Conservation (phyloP, 75 land plant species). For the Isoetes taiwanensis region DNA sequence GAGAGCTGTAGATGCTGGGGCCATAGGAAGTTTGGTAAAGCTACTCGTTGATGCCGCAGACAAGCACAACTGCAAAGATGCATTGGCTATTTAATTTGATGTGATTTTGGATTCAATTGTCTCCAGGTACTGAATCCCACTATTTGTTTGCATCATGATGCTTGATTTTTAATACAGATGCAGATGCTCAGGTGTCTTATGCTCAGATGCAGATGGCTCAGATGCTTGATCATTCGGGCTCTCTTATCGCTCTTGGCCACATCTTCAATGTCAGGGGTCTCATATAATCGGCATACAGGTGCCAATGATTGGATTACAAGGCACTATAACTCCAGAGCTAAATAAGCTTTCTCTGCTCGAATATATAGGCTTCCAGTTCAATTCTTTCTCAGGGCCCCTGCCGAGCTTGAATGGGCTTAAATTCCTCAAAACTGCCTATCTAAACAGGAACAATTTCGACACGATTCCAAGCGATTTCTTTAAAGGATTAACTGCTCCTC, state of each 20-base stretch:
- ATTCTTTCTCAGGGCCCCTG: conserved; percentile 38
- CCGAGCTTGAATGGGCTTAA: conserved; percentile 58
- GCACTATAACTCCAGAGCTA: conserved; percentile 42
- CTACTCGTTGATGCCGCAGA: no score
- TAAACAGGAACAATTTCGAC: conserved; percentile 43
- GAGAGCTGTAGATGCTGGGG: no score
- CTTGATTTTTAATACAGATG: no score
- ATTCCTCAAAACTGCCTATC: conserved; percentile 31
- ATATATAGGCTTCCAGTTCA: conserved; percentile 52
- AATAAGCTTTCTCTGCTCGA: conserved; percentile 40
- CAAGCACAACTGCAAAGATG: no score
- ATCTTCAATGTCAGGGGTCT: conserved; percentile 19
- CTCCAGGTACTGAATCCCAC: no score
- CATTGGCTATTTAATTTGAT: no score
- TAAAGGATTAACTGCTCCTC: conserved; percentile 27
- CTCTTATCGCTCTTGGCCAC: conserved; percentile 30
- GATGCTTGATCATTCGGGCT: no score
- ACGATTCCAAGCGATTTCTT: conserved; percentile 70
- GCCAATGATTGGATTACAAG: conserved; percentile 31
- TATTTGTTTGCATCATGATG: no score
- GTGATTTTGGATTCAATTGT: no score
- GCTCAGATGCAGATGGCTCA: no score
- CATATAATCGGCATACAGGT: conserved; percentile 54
- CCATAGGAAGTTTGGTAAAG: no score
- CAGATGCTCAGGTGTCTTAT: no score